These are phyloP conservation scores for Podosphaera leucotricha DNA, from an alignment of 2,329 filamentous ascomycete species.

Conservation along the genomic window DNA sequence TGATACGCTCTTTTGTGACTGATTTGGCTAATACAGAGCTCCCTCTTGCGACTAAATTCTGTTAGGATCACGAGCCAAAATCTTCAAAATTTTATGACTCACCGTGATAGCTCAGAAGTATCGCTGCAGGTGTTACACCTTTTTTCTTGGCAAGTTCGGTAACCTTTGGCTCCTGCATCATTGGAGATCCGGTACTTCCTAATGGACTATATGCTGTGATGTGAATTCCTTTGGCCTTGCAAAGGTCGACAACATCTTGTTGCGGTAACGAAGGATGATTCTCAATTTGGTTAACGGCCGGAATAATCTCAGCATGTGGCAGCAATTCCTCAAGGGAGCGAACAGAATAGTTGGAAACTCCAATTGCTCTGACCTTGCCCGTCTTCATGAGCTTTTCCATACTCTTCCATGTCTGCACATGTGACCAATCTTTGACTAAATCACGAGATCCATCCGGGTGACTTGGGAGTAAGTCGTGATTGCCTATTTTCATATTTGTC, in stretches of 20 bases:
- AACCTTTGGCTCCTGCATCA: slow-evolving; percentile 36
- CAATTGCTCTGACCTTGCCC: slow-evolving; percentile 28
- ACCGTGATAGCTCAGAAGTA: slow-evolving; percentile 54
- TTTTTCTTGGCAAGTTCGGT: slow-evolving; percentile 41
- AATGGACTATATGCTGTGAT: slow-evolving; percentile 27
- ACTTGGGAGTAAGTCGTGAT: slow-evolving; percentile 53
- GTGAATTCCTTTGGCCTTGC: slow-evolving; percentile 24
- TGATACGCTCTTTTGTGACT: slow-evolving; percentile 42
- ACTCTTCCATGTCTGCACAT: slow-evolving; percentile 54
- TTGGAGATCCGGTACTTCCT: slow-evolving; percentile 16
- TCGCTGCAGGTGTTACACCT: slow-evolving; percentile 31
- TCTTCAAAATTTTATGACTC: slow-evolving; percentile 15
- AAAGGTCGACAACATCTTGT: slow-evolving; percentile 26
- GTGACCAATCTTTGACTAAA: slow-evolving; percentile 42
- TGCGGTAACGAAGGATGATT: slow-evolving; percentile 34
- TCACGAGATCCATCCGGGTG: slow-evolving; percentile 51
- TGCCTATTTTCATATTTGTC: slow-evolving; percentile 20
- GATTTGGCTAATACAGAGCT: slow-evolving; percentile 53
- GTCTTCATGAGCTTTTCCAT: slow-evolving; percentile 42
- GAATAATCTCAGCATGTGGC: slow-evolving; percentile 21
- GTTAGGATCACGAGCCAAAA: slow-evolving; percentile 1
- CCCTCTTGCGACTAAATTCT: slow-evolving; percentile 35
- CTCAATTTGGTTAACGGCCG: slow-evolving; percentile 36
- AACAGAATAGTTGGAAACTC: slow-evolving; percentile 20
- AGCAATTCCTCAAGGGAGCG: slow-evolving; percentile 17